Base-by-base conservation (phyloP, 106 monocot genomes). In the Ottelia alismoides region DNA sequence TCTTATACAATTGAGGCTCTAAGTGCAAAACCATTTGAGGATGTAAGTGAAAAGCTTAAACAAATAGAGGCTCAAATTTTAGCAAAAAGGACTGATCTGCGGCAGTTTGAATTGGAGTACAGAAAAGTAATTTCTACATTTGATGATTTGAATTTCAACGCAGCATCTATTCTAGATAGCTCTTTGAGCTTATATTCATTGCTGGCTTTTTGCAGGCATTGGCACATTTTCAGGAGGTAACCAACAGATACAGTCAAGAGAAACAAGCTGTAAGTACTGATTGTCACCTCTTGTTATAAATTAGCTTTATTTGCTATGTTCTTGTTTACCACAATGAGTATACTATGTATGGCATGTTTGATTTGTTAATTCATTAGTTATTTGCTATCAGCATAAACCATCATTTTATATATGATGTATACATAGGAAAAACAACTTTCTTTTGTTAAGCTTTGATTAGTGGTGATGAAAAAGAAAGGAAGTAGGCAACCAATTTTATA, bases 31-130 rank as follows among this genome's bases (percentile, higher is more conserved):
- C 35, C 81, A 32, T 92, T 78, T 60, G 76, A 81, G 69, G 72
- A 92, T 60, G 71, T 75, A 35, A 76, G 77, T 52, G 58, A 82
- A 70, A 85, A 73, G 56, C 81, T 92, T 18, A 81, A 82, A 58
- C 78, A 92, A 61, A 71, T 82, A 52, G 85, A 92, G 30, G 67
- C 73, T 50, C 75, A 76, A 47, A 85, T 92, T 73, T 65, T 92
- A 52, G 35, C 40, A 29, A 92, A 92, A 60, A 78, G 85, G 68
- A 79, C 73, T 71, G 85, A 85, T 28, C 63, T 92, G 11, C 78
- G 85, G 46, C 85, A 92, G 60, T 92, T 92, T 66, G 91, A 92
- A 74, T 56, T 68, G 46, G 91, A 85, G 72, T 92, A 92, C 55
- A 78, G 81, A 81, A 82, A 92, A 56, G 91, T 91, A 60, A 7